Base-by-base conservation (phyloP, 352 stramenopile species). In the Globisporangium paddicum region DNA sequence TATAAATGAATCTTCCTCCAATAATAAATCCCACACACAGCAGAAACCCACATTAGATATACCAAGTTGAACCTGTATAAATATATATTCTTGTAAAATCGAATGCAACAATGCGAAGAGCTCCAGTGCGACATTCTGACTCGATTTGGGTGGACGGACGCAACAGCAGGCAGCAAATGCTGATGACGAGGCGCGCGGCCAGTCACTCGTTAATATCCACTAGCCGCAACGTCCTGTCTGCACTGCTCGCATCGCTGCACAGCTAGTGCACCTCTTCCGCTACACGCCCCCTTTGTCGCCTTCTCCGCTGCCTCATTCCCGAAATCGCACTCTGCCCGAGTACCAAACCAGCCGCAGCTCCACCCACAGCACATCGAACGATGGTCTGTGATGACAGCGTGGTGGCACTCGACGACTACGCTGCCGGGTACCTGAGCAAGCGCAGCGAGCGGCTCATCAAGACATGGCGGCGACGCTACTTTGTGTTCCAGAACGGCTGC, bases 381-480 rank as follows among this genome's bases (percentile, higher is more conserved):
- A 64, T 60, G 58, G n/a, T 58, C 32, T 34, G 42, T 13, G 64
- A 77, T 32, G 46, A 68, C 23, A 66, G 63, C 44, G 77, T 89
- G 6, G 51, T 86, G 40, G 65, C 76, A 13, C 75, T 87, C 19
- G 72, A 86, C 50, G 78, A 77, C 58, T 84, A 87, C 64, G 77
- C 77, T 25, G 79, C 88, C 58, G 82, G 82, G 50, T 90, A 77
- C 58, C 66, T 92, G 30, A 34, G 70, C 5, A 92, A 92, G 62
- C 75, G 85, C 26, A 78, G 82, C 19, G 74, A 75, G 18, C 78
- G 72, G 3, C 28, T 32, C 61, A 62, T 92, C 60, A 89, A 89
- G 68, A 92, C 71, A 46, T 92, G 82, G 82, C 83, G 87, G 40
- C 79, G 74, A 34, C 79, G 82, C 46, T 92, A 87, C 66, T 92